These are phyloP conservation scores for Penicillium sp. DNA, from an alignment of 2,329 filamentous ascomycete species.

Conservation along the genomic window DNA sequence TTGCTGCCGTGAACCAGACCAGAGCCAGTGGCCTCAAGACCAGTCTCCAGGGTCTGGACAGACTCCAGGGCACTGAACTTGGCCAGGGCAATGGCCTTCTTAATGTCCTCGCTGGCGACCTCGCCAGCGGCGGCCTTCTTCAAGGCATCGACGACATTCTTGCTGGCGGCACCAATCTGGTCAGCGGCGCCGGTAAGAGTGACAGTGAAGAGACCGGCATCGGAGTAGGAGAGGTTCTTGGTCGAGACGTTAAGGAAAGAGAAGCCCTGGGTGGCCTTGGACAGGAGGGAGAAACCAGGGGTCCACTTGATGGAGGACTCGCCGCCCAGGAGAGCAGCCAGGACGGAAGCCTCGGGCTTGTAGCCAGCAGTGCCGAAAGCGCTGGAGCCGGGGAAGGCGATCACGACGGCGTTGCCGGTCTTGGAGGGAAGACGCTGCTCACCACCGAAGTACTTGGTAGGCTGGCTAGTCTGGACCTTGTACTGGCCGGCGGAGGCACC, in stretches of 20 bases:
- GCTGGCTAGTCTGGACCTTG: conserved; percentile 58
- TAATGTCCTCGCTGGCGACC: conserved; percentile 79
- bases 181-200: conserved; percentile 74
- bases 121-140: conserved; percentile 77
- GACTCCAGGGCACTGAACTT: conserved; percentile 89
- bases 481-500: conserved; percentile 51
- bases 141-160: conserved; percentile 76
- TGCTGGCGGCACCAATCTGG: conserved; percentile 72
- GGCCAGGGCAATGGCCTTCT: conserved; percentile 88
- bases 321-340: conserved; percentile 86
- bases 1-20: conserved; percentile 79
- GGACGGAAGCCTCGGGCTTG: conserved; percentile 87
- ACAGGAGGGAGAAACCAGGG: conserved; percentile 84
- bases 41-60: conserved; percentile 73
- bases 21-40: conserved; percentile 80
- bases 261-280: conserved; percentile 71
- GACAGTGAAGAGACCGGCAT: conserved; percentile 86
- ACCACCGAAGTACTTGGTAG: conserved; percentile 89
- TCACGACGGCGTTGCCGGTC: conserved; percentile 77
- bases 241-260: conserved; percentile 70
- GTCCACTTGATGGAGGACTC: conserved; percentile 94
- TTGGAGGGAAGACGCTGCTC: conserved; percentile 84
- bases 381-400: conserved; percentile 90
- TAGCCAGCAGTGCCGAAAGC: conserved; percentile 68
- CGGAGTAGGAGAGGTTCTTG: conserved; percentile 83